Evolutionary conservation across 768 basidiomycete species (phyloP).

Genomic region (Antrodiella citrinella): DNA sequence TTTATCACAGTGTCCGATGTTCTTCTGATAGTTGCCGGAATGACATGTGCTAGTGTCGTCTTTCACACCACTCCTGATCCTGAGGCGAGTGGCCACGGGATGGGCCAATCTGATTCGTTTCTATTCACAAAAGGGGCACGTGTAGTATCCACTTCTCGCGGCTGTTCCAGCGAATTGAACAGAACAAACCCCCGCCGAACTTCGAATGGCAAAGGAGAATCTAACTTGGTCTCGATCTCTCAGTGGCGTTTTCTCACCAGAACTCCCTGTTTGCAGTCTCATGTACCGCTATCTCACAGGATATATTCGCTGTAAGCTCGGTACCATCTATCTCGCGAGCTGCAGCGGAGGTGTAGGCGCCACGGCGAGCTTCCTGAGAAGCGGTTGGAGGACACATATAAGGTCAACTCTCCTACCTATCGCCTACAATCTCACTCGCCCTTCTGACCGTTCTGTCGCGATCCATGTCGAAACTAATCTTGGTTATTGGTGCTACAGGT

Average conservation of each 20-base stretch:
- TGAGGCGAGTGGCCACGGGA: not conserved
- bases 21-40: not conserved
- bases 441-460: not conserved
- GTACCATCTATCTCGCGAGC: too few species aligned
- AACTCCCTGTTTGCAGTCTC: not conserved
- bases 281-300: not conserved
- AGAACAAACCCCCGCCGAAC: not conserved
- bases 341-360: not conserved
- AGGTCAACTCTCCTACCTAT: not conserved
- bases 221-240: not conserved
- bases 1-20: not conserved
- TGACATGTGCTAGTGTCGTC: not conserved
- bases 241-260: not conserved
- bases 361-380: not conserved
- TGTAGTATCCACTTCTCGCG: not conserved
- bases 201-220: not conserved
- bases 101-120: not conserved
- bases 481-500: constrained; percentile 40
- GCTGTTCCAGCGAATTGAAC: not conserved
- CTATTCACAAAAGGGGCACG: not conserved
- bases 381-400: not conserved
- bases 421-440: not conserved
- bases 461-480: constrained; percentile 27
- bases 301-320: too few species aligned
- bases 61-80: not conserved